phyloP scores from a whole-genome alignment of 2,329 filamentous ascomycete genomes.

The Phoma sp. region DNA sequence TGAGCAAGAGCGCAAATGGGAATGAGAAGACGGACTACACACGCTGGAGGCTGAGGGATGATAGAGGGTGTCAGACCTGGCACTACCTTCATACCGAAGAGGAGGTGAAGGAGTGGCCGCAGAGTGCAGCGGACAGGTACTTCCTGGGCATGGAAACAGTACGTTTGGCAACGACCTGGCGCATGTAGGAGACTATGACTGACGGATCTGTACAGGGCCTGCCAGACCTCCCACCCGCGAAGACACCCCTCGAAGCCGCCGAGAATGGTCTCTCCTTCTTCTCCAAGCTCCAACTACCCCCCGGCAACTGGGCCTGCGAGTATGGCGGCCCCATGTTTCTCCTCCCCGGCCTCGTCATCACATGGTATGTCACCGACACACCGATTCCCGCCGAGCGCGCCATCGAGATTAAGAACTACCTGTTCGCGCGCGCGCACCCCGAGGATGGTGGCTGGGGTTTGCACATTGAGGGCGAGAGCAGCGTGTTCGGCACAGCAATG shows the following conservation, averaged over 20 bases:
- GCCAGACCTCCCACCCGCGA: slow-evolving; percentile 72
- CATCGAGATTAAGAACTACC: slow-evolving; percentile 90
- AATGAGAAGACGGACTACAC: slow-evolving; percentile 72
- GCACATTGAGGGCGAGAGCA: slow-evolving; percentile 92
- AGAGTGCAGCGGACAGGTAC: slow-evolving; percentile 88
- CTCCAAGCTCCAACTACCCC: slow-evolving; percentile 83
- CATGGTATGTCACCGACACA: slow-evolving; percentile 88
- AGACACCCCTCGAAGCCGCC: slow-evolving; percentile 76
- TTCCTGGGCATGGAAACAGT: slow-evolving; percentile 82
- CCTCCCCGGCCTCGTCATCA: slow-evolving; percentile 80
- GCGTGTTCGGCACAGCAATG: slow-evolving; percentile 85
- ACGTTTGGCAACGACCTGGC: slow-evolving; percentile 22
- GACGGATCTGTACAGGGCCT: slow-evolving; percentile 63
- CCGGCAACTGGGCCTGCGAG: slow-evolving; percentile 95
- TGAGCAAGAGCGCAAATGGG: slow-evolving; percentile 18
- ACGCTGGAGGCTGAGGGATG: slow-evolving; percentile 84
- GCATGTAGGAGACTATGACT: neutral
- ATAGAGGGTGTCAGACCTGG: slow-evolving; percentile 89
- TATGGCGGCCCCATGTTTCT: slow-evolving; percentile 98
- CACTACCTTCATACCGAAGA: slow-evolving; percentile 81
- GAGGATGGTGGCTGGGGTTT: slow-evolving; percentile 96
- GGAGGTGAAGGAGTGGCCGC: slow-evolving; percentile 78
- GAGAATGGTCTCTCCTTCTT: slow-evolving; percentile 87
- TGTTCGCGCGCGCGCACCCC: slow-evolving; percentile 82
- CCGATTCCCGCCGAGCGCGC: slow-evolving; percentile 80